Evolutionary conservation across 2,329 filamentous ascomycete genomes (phyloP).

Genomic region (Juglanconis juglandina): DNA sequence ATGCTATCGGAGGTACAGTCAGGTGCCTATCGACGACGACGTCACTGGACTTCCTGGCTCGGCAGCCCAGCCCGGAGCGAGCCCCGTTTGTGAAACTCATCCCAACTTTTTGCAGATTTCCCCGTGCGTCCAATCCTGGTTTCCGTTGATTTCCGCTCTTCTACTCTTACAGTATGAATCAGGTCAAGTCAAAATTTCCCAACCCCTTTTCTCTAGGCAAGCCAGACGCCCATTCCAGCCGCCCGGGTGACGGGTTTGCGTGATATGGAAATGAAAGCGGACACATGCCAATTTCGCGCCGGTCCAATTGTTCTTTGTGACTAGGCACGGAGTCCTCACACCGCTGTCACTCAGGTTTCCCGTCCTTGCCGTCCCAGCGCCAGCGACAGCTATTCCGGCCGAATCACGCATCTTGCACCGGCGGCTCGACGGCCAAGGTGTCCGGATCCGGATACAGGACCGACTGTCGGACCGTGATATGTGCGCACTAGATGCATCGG

Average conservation of each 20-base stretch:
- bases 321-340: neutral
- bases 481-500: no score
- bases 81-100: slow-evolving; percentile 2
- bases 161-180: neutral
- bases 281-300: slow-evolving; percentile 13
- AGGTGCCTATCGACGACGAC: neutral
- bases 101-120: neutral
- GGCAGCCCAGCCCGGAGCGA: neutral
- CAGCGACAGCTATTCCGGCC: neutral
- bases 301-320: slow-evolving; percentile 10
- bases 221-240: slow-evolving; percentile 11
- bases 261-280: slow-evolving; percentile 19
- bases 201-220: neutral
- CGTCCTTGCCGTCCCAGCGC: neutral
- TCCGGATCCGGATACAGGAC: neutral
- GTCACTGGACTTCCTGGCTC: neutral
- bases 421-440: neutral
- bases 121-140: neutral
- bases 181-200: neutral
- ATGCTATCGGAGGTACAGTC: neutral
- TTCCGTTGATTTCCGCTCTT: neutral
- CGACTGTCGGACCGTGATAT: neutral
- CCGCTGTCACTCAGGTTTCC: neutral
- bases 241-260: slow-evolving; percentile 5
- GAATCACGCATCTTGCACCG: neutral